phyloP scores from a whole-genome alignment of 805 yeast genomes.

The Zygosaccharomyces gambellarensis region DNA sequence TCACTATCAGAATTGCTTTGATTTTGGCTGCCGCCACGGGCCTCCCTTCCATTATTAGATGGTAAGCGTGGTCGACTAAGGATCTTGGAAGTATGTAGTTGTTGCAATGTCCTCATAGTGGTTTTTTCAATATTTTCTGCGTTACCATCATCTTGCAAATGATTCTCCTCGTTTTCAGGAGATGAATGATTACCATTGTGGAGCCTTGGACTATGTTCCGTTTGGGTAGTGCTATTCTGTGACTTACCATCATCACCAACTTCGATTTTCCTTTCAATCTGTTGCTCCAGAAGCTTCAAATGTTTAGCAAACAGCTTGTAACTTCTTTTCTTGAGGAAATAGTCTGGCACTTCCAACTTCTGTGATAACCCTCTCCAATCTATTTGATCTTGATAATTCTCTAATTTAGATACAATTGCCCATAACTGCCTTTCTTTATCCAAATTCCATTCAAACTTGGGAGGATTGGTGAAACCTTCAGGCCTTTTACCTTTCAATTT shows the following conservation, averaged over 20 bases:
- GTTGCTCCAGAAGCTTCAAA: constrained; percentile 24
- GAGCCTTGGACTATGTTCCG: constrained; percentile 3
- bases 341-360: constrained; percentile 35
- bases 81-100: constrained; percentile 27
- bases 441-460: constrained; percentile 31
- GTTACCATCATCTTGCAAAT: neutral
- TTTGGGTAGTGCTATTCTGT: constrained; percentile 4
- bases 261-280: constrained; percentile 19
- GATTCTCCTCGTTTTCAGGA: neutral
- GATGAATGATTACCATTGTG: neutral
- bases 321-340: constrained; percentile 29
- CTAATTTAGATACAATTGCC: constrained; percentile 25
- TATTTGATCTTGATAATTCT: constrained; percentile 21
- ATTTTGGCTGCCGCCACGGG: neutral
- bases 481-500: constrained; percentile 41
- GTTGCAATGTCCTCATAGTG: constrained; percentile 16
- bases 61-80: constrained; percentile 14
- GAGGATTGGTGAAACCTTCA: constrained; percentile 40
- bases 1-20: constrained; percentile 26
- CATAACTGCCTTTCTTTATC: constrained; percentile 33
- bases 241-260: constrained; percentile 9
- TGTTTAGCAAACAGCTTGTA: constrained; percentile 28
- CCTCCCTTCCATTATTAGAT: constrained; percentile 5
- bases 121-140: constrained; percentile 9
- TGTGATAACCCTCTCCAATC: constrained; percentile 34